Evolutionary conservation across 768 basidiomycete species (phyloP), one percentile per base, ranked within the genome.

Genomic region (Termitomyces sp.): DNA sequence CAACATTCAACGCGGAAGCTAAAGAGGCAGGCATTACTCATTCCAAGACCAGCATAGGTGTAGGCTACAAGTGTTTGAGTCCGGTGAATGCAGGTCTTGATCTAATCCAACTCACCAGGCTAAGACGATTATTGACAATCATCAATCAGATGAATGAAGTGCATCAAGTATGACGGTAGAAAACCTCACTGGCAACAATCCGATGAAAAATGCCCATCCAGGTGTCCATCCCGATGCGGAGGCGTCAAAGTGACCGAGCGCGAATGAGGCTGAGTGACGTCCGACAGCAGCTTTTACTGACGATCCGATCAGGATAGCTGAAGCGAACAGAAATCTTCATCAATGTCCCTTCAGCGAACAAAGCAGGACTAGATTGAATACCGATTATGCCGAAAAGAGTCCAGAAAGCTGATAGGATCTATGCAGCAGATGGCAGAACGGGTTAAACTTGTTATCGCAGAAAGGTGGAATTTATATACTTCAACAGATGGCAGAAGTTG

Each of bases 131-230:
- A 22, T 33, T 24, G 22, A 63, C 16, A 63, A 54, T 28, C 52
- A 22, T 9, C 16, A 46, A 30, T 14, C 35, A 35, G 26, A 4
- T 61, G 14, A 22, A 38, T 54, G 22, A 28, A 53, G 44, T 45
- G n/a, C 35, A n/a, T 51, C 28, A 24, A 52, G n/a, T 22, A 30
- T 53, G 13, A 9, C 6, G 8, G 20, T 5, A 48, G 2, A 46
- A 3, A 32, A 45, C 54, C 78, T 58, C 70, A 84, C 83, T 44
- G 80, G 83, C 24, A 84, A 73, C 22, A 86, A 64, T 33, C 85
- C 85, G 35, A 86, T 82, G 66, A 86, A 87, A 65, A 86, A 88
- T 0, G 83, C 76, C 85, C 85, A 87, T 33, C 83, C 86, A 13
- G 82, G 75, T 2, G 77, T 78, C 86, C 86, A 87, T 6, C 86